Percentiles rank a stretch among this genome's conserved stretches.
Conservation (phyloP, 768 basidiomycete species). For the Zangia roseola region DNA sequence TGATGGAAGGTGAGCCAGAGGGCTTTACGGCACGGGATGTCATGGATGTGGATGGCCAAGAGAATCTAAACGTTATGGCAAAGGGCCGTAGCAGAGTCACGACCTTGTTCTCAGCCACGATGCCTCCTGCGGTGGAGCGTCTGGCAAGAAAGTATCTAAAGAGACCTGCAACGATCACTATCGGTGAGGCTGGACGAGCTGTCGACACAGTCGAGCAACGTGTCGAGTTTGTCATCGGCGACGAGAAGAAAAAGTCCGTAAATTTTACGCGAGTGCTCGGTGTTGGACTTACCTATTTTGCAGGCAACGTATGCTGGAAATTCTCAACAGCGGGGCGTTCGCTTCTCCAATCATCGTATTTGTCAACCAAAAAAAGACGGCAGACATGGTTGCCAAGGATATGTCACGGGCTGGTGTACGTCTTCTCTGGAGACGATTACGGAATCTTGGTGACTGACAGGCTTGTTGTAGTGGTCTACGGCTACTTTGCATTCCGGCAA, state of each 20-base stretch:
- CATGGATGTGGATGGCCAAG: constrained; percentile 77
- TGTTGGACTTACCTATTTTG: constrained; percentile 8
- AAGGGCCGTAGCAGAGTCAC: constrained; percentile 89
- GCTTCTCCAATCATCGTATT: constrained; percentile 95
- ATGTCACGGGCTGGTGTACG: constrained; percentile 83
- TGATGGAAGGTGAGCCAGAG: constrained; percentile 75
- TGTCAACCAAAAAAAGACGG: constrained; percentile 99
- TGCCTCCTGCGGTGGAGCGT: constrained; percentile 97
- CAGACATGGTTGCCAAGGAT: constrained; percentile 96
- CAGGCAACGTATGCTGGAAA: constrained; percentile 85
- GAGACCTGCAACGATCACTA: constrained; percentile 92
- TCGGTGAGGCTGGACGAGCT: constrained; percentile 96
- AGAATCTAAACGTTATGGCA: constrained; percentile 40
- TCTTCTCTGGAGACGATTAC: constrained; percentile 14
- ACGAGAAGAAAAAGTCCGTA: constrained; percentile 94
- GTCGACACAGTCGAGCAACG: constrained; percentile 98
- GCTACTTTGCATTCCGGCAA: constrained; percentile 96
- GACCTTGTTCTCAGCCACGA: constrained; percentile 96
- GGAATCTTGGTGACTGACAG: not conserved
- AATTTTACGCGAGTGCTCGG: not conserved
- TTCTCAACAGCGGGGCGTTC: constrained; percentile 83
- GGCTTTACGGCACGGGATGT: constrained; percentile 38
- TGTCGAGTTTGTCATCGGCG: constrained; percentile 89
- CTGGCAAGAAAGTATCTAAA: constrained; percentile 92
- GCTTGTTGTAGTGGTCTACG: constrained; percentile 67